Base-by-base conservation (phyloP, 2,329 filamentous ascomycete species). In the Penicillium decumbens region DNA sequence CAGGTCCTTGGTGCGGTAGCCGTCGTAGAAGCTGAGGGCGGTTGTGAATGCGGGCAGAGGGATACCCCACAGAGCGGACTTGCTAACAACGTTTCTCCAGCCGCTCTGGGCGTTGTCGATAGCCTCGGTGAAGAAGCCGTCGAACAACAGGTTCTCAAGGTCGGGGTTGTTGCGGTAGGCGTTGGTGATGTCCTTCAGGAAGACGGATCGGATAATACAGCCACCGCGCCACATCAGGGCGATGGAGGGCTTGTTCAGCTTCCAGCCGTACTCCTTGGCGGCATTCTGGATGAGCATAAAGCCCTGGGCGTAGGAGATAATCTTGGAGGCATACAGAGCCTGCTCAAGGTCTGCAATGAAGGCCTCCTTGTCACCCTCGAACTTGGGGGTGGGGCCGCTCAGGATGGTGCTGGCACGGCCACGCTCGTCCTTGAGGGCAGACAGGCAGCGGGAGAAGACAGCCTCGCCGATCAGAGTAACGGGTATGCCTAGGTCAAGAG, bases 201-300 rank as follows among this genome's bases (percentile, higher is more conserved):
- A 98, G 71, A 98, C 93, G 61, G 93, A 97, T 75, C 93, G 92
- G 79, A 98, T 98, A 68, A 98, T 98, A 83, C 93, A 98, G 65
- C 93, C 93, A 79, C 93, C 93, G 74, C 93, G 89, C 93, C 93
- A 98, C 93, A 98, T 98, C 71, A 98, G 87, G 65, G 93, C 93
- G 69, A 98, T 98, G 66, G 95, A 95, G 60, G 93, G 93, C 87
- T 97, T 97, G 87, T 98, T 96, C 65, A 98, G 87, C 83, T 96
- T 96, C 93, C 93, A 98, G 65, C 77, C 76, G 80, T 95, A 98
- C 75, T 97, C 89, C 76, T 87, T 90, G 75, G 92, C 93, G 64
- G 93, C 89, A 78, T 95, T 87, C 80, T 97, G 92, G 83, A 98
- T 97, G 70, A 98, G 83, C 92, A 97, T 97, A 84, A 98, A 98